These are phyloP conservation scores for Boletus reticuloceps DNA, from an alignment of 768 basidiomycete species.

Conservation along the genomic window DNA sequence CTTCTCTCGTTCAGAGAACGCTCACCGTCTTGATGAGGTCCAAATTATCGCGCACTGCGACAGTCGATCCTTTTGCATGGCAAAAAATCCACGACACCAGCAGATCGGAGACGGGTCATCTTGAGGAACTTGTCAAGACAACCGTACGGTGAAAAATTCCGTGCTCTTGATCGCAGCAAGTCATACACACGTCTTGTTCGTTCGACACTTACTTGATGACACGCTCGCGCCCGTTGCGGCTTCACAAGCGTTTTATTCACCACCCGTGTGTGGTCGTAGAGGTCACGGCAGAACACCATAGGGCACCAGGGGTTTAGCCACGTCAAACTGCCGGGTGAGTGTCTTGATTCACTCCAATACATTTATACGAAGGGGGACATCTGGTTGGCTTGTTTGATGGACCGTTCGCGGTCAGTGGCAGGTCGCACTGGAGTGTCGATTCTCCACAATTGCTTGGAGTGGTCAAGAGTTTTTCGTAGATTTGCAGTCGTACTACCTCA, in stretches of 20 bases:
- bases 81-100: constrained; percentile 6
- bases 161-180: constrained; percentile 20
- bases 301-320: background rate
- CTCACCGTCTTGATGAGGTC: constrained; percentile 12
- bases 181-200: constrained; percentile 17
- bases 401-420: background rate
- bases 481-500: constrained; percentile 27
- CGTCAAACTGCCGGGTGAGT: constrained; percentile 25
- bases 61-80: background rate
- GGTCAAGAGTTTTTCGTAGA: constrained; percentile 1
- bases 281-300: constrained; percentile 3
- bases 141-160: constrained; percentile 29
- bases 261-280: constrained; percentile 2
- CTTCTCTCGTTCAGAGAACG: background rate
- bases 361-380: constrained; percentile 25
- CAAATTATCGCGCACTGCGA: background rate
- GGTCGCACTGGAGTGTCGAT: background rate
- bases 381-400: constrained; percentile 2
- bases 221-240: constrained; percentile 16
- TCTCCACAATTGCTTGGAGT: constrained; percentile 7
- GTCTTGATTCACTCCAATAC: constrained; percentile 31
- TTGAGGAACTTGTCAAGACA: constrained; percentile 9
- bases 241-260: constrained; percentile 12
- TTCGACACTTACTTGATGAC: constrained; percentile 23
- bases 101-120: background rate